Conservation (phyloP, 257 asterid genomes). For the Vinca minor region DNA sequence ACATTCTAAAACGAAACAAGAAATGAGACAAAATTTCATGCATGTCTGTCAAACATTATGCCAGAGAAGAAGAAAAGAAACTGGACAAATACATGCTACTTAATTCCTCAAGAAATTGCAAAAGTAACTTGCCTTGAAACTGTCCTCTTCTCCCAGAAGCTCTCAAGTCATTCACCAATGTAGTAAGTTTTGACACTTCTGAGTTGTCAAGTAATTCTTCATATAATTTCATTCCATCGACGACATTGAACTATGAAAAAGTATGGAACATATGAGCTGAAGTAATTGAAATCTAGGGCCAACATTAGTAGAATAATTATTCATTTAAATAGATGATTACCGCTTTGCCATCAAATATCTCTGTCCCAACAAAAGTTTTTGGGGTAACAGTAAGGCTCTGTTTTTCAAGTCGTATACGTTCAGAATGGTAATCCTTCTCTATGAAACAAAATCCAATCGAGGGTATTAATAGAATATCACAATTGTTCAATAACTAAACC, state of each 20-base stretch:
- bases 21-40: neutral
- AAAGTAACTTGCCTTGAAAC: constrained; percentile 51
- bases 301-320: neutral
- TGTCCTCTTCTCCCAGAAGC: constrained; percentile 77
- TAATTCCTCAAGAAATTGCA: constrained; percentile 4
- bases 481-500: neutral
- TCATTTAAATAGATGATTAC: constrained; percentile 26
- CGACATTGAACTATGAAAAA: constrained; percentile 52
- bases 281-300: neutral
- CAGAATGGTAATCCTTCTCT: constrained; percentile 38
- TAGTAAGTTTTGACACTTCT: constrained; percentile 47
- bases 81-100: neutral
- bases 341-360: constrained; percentile 55
- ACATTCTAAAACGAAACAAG: neutral
- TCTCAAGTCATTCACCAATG: constrained; percentile 71
- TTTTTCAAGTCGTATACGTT: constrained; percentile 28
- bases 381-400: constrained; percentile 36
- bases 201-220: constrained; percentile 50
- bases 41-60: neutral
- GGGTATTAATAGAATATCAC: constrained; percentile 12
- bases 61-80: neutral
- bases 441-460: constrained; percentile 36
- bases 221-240: constrained; percentile 77
- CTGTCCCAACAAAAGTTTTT: constrained; percentile 57
- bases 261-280: constrained; percentile 5